Base-by-base conservation (phyloP, 345 rosid species). In the Carallia brachiata region DNA sequence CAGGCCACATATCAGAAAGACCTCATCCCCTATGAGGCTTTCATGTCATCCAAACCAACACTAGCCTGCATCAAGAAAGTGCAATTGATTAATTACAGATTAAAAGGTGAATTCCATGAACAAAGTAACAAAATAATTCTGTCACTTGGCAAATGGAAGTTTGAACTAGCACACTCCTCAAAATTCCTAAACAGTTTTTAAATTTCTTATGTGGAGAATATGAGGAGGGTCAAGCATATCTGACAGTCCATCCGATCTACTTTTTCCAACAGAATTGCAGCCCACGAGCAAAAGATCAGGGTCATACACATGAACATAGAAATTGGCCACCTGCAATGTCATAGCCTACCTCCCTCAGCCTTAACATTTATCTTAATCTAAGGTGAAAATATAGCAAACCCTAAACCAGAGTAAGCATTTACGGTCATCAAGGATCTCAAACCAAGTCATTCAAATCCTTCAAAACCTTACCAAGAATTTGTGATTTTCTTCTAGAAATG, bases 41-140 rank as follows among this genome's bases (percentile, higher is more conserved):
- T 95, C 86, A 92, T 68, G 53, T 88, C 91, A 63, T 92, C 97
- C 92, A 95, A 69, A 40, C 96, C 99, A 61, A 90, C 90, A 60
- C 78, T 81, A 71, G 91, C 92, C 99, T 92, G 92, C 65, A 69
- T 44, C 70, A 62, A 74, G 30, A 70, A 28, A 72, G 23, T 64
- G 57, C 27, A 39, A 31, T 40, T 2, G 54, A 67, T 69, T 52
- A 79, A 58, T 40, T 27, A 32, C 28, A 1, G 1, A 52, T 40
- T 37, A 36, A 37, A 23, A 40, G 5, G 37, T 50, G 28, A n/a
- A 53, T 39, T 6, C 31, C 28, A 36, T 31, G 16, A 19, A 37
- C 18, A 52, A 27, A 40, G 3, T 7, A 27, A 36, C 16, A 6
- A 40, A 36, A 44, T 32, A 68, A 16, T 4, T 40, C 10, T 40